Base-by-base conservation (phyloP, 768 basidiomycete species). In the Leccinellum albellum region DNA sequence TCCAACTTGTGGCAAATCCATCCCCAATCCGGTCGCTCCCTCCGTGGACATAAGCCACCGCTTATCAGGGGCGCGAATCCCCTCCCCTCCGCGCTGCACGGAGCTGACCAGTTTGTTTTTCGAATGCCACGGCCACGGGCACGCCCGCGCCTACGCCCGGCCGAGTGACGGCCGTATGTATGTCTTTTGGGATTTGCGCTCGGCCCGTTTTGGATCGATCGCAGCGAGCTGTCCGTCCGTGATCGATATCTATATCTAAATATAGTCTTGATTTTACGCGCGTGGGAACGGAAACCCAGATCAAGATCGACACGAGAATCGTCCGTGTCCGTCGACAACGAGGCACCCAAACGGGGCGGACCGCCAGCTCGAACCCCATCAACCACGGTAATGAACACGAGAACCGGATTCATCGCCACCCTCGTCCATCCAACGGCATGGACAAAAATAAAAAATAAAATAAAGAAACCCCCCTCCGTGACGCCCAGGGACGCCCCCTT, bases 261-360 rank as follows among this genome's bases (percentile, higher is more conserved):
- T 58, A 33, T 46, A 49, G 50, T 24, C 35, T 31, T 46, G 50
- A 74, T 0, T 85, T 84, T 32, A 72, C 63, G 0, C 74, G 74
- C 1, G 82, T 85, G 1, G 82, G 76, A 12, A 67, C 67, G 1
- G 70, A 65, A 59, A 14, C 64, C 51, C 81, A 86, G 49, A 87
- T 72, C 60, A 86, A 84, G n/a, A 89, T 69, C 12, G 83, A 88
- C 10, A 85, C 86, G 58, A 64, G 56, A 61, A 61, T 61, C 60
- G 5, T 14, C 46, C 23, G 45, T 46, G 47, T 26, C 47, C 47
- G 47, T 48, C 47, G 47, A 48, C 47, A 48, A 48, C 47, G 47
- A 48, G 47, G 47, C 47, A 17, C 45, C 45, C 45, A 46, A 23
- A 46, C 45, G 14, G 21, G 45, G 45, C 10, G 42, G 42, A 13